These are phyloP conservation scores for Seminavis robusta DNA, from an alignment of 108 stramenopile species.

Conservation along the genomic window DNA sequence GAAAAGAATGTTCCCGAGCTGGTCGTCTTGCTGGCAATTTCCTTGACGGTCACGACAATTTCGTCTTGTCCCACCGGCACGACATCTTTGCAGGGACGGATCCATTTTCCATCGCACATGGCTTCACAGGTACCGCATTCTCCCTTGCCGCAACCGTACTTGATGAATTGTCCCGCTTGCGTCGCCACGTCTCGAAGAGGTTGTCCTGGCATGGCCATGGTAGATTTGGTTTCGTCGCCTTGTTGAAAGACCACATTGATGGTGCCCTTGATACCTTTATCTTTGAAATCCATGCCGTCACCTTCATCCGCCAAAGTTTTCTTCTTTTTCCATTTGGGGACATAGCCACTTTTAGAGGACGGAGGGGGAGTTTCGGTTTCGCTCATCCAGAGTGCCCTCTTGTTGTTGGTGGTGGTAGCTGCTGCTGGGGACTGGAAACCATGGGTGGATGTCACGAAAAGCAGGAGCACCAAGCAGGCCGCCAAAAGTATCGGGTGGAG, in stretches of 20 bases:
- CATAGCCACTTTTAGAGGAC: conserved; percentile 37
- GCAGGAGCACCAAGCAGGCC: not conserved
- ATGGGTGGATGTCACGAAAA: not conserved
- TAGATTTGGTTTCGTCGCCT: conserved; percentile 60
- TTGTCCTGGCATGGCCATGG: conserved; percentile 73
- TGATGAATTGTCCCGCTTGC: conserved; percentile 87
- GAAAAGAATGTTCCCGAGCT: conserved; percentile 74
- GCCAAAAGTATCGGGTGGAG: not conserved
- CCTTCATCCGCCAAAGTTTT: conserved; percentile 51
- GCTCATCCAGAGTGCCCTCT: not conserved
- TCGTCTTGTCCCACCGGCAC: conserved; percentile 44
- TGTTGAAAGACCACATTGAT: conserved; percentile 78
- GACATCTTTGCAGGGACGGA: conserved; percentile 66
- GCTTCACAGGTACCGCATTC: conserved; percentile 91
- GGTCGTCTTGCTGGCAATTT: conserved; percentile 46
- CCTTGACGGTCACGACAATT: conserved; percentile 60
- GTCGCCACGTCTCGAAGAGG: conserved; percentile 74
- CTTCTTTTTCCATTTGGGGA: conserved; percentile 87
- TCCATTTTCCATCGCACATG: conserved; percentile 79
- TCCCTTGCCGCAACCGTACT: conserved; percentile 91
- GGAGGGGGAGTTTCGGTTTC: not conserved
- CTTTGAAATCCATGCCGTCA: conserved; percentile 19
- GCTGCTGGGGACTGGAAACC: no score
- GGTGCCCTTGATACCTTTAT: conserved; percentile 67
- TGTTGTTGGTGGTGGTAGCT: not conserved